Base-by-base conservation (phyloP, 2,329 filamentous ascomycete species). In the Ophiognomonia clavigignenti-juglandacearum region DNA sequence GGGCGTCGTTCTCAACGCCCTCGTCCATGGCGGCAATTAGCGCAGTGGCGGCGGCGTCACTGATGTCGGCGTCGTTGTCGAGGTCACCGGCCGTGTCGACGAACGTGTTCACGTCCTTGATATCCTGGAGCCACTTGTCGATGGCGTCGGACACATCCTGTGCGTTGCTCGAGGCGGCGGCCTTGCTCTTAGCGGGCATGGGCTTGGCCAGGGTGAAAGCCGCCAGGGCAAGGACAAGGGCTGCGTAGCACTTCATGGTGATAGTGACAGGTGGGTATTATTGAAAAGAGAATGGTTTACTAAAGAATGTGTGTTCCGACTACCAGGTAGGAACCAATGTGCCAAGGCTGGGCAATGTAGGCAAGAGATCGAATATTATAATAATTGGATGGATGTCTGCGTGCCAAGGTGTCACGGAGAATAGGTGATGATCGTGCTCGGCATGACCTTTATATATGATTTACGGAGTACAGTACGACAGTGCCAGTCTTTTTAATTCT, bases 11-110 rank as follows among this genome's bases (percentile, higher is more conserved):
- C 20, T 39, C 35, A 13, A 32, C 36, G 5, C 45, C 39, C 45
- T 47, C 45, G 32, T 47, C 45, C 45, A 42, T 38, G 31, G 45
- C 45, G 34, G 45, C 39, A n/a, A 37, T 32, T 18, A 47, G 37
- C 14, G 45, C 45, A 13, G 34, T 32, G 31, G 38, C 19, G 13
- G 45, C 45, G 31, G 45, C 45, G 6, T 42, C 38, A 19, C 38
- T 47, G 39, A 47, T 47, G 6, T 42, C 45, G 32, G 42, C 31
- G 26, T 37, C 10, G 38, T 14, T 42, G 31, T 37, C 4, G 6
- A 47, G 39, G 20, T 42, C 22, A 3, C 32, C 38, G 7, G 45
- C 45, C 14, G 45, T 47, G 45, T 47, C 45, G 18, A 47, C 45
- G 9, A 47, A 47, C 14, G 19, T 42, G 24, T 47, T 47, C 1